These are phyloP conservation scores for Nymphaea colorata DNA, from an alignment of 164 flowering plant species.

Conservation along the genomic window DNA sequence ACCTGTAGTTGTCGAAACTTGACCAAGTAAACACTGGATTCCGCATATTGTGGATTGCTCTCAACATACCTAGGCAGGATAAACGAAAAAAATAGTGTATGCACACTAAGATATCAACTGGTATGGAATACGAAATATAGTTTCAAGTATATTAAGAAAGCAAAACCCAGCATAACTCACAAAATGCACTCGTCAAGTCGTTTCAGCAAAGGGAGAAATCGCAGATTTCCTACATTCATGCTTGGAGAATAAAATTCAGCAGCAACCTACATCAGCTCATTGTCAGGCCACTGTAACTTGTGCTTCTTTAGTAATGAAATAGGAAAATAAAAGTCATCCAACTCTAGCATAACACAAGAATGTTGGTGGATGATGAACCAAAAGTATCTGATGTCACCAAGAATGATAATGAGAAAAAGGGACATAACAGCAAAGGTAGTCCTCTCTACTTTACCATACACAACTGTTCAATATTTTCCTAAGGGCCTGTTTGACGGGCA, in stretches of 20 bases:
- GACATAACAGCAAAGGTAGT: no score
- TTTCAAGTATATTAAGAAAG: not conserved
- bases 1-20: slow-evolving; percentile 96
- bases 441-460: no score
- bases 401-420: no score
- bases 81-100: not conserved
- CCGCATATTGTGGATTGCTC: slow-evolving; percentile 92
- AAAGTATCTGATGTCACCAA: no score
- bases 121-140: not conserved
- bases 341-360: no score
- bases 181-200: slow-evolving; percentile 92
- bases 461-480: no score
- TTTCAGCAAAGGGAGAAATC: slow-evolving; percentile 79
- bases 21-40: slow-evolving; percentile 86
- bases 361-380: no score
- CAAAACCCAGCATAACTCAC: slow-evolving; percentile 36
- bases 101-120: not conserved
- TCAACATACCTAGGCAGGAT: slow-evolving; percentile 65
- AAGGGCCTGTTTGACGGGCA: no score
- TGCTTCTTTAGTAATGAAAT: no score
- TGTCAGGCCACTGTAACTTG: no score
- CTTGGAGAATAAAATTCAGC: slow-evolving; percentile 73
- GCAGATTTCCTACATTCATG: slow-evolving; percentile 65
- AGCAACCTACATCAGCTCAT: slow-evolving; percentile 48
- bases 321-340: no score